phyloP scores from a whole-genome alignment of 2,329 filamentous ascomycete species.

The Sordariomycetes sp. region DNA sequence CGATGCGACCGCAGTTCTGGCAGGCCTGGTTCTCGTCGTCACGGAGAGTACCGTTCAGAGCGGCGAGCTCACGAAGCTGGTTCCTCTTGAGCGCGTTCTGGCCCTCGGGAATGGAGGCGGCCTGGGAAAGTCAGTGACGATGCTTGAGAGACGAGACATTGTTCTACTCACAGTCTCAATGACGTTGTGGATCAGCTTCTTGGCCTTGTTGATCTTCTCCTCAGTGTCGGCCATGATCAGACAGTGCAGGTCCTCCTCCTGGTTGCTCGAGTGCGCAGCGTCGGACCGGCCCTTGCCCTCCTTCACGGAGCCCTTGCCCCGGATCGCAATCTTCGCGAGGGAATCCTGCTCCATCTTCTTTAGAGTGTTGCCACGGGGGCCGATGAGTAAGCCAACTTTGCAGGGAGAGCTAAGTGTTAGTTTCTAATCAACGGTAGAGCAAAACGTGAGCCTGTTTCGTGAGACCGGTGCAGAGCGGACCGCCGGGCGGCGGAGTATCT shows the following conservation, averaged over 20 bases:
- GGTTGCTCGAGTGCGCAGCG: constrained; percentile 97
- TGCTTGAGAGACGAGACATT: not conserved
- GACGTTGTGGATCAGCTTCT: constrained; percentile 95
- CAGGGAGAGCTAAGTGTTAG: constrained; percentile 84
- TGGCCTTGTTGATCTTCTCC: constrained; percentile 98
- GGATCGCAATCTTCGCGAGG: constrained; percentile 95
- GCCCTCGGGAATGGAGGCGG: constrained; percentile 94
- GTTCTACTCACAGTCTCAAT: constrained; percentile 91
- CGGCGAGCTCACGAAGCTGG: constrained; percentile 92
- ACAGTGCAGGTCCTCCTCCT: constrained; percentile 98
- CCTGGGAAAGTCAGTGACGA: constrained; percentile 35
- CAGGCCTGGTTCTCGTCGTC: constrained; percentile 99
- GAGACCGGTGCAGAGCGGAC: not conserved
- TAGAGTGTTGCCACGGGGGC: constrained; percentile 97
- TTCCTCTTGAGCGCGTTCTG: constrained; percentile 99
- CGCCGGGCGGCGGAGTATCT: constrained; percentile 1
- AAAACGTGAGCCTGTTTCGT: constrained; percentile 3
- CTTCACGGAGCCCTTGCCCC: constrained; percentile 98
- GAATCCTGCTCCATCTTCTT: constrained; percentile 99
- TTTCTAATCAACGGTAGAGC: constrained; percentile 29
- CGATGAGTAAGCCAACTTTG: constrained; percentile 98
- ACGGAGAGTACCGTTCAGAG: constrained; percentile 95
- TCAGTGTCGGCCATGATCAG: constrained; percentile 99
- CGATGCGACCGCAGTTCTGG: constrained; percentile 98
- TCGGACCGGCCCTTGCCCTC: constrained; percentile 99